phyloP scores from a whole-genome alignment of 441 rosid genomes.

The Breynia disticha region DNA sequence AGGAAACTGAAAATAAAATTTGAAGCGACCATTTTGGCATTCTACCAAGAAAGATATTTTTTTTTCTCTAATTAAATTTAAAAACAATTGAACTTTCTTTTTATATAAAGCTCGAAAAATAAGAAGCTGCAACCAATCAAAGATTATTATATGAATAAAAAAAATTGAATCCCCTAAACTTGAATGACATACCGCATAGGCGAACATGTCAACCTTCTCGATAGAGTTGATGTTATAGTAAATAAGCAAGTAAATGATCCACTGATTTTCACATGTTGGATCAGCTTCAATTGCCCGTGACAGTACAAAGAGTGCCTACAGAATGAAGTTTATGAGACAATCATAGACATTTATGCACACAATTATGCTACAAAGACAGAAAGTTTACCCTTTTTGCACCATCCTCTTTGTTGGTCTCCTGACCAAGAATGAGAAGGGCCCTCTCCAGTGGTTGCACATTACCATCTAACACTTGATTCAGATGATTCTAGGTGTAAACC shows the following conservation, averaged over 20 bases:
- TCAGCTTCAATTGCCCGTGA: conserved; percentile 76
- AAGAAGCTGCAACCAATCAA: neutral
- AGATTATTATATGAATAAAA: conserved; percentile 1
- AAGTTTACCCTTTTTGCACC: conserved; percentile 61
- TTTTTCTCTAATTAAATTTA: too few relatives aligned
- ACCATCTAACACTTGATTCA: conserved; percentile 43
- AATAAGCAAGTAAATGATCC: conserved; percentile 73
- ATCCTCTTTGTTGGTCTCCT: conserved; percentile 51
- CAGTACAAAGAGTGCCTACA: conserved; percentile 70
- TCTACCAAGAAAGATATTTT: too few relatives aligned
- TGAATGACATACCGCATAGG: conserved; percentile 52
- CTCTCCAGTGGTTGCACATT: conserved; percentile 51
- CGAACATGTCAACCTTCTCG: conserved; percentile 61
- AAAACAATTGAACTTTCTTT: too few relatives aligned
- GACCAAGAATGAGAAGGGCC: conserved; percentile 65
- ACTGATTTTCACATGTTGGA: conserved; percentile 65
- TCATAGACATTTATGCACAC: conserved; percentile 4
- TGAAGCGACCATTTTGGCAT: too few relatives aligned
- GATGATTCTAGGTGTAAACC: conserved; percentile 46
- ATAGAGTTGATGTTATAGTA: conserved; percentile 35
- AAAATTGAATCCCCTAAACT: conserved; percentile 1
- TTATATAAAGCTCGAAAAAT: neutral
- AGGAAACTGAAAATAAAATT: too few relatives aligned
- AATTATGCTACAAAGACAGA: neutral
- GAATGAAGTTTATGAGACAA: conserved; percentile 21